phyloP scores from a whole-genome alignment of 176 grass and related monocot species.

The Aegilops umbellulata region DNA sequence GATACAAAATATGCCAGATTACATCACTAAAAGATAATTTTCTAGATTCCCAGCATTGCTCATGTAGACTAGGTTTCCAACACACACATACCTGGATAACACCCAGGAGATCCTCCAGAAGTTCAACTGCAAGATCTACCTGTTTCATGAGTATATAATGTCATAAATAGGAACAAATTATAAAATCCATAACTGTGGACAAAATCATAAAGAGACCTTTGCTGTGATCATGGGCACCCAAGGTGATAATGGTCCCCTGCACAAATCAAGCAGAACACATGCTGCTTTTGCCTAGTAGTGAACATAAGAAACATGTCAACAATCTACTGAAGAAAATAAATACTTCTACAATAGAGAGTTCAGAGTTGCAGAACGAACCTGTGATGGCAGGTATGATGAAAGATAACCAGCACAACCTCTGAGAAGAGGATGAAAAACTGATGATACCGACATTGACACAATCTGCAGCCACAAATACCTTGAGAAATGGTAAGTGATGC shows the following conservation, averaged over 20 bases:
- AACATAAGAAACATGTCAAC: constrained; percentile 25
- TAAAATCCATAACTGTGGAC: constrained; percentile 27
- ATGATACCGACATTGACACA: constrained; percentile 74
- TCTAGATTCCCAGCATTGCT: constrained; percentile 2
- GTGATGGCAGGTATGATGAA: constrained; percentile 77
- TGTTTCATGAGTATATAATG: constrained; percentile 36
- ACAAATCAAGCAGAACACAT: constrained; percentile 92
- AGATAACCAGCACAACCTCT: constrained; percentile 91
- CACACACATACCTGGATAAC: constrained; percentile 70
- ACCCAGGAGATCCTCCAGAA: constrained; percentile 73
- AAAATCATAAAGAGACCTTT: constrained; percentile 61
- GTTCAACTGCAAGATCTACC: constrained; percentile 87
- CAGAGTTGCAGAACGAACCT: constrained; percentile 58
- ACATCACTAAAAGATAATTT: constrained; percentile 13
- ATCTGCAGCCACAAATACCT: constrained; percentile 62
- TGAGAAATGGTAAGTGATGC: constrained; percentile 36
- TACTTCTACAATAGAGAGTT: constrained; percentile 29
- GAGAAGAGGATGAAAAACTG: constrained; percentile 79
- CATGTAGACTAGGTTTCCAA: constrained; percentile 10
- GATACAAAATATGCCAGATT: constrained; percentile 20
- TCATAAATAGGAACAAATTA: constrained; percentile 19
- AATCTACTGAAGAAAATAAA: constrained; percentile 21
- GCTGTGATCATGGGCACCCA: constrained; percentile 81
- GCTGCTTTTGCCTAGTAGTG: constrained; percentile 75
- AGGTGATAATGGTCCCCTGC: constrained; percentile 68